Evolutionary conservation across 2,329 filamentous ascomycete species (phyloP).

Genomic region (Colletotrichum salicis): DNA sequence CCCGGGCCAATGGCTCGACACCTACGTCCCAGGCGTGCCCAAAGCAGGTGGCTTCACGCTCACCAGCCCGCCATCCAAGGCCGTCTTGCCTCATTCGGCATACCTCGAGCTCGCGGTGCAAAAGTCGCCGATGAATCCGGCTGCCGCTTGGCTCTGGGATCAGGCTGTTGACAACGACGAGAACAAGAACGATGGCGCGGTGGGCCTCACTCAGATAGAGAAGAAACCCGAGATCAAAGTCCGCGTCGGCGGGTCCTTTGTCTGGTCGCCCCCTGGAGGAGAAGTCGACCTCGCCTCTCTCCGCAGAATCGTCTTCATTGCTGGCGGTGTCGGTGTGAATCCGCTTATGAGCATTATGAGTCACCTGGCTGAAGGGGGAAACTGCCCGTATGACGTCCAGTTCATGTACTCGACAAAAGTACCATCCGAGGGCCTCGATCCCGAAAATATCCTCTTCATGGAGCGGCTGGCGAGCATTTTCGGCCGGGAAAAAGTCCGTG

Average conservation of each 20-base stretch:
- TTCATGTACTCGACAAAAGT: slow-evolving; percentile 71
- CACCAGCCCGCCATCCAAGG: slow-evolving; percentile 75
- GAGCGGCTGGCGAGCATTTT: slow-evolving; percentile 58
- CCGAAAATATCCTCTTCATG: slow-evolving; percentile 61
- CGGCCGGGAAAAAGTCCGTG: slow-evolving; percentile 47
- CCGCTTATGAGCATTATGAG: slow-evolving; percentile 80
- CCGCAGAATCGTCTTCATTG: slow-evolving; percentile 76
- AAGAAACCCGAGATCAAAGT: slow-evolving; percentile 69
- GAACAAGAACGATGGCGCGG: slow-evolving; percentile 39
- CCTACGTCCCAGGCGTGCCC: slow-evolving; percentile 74
- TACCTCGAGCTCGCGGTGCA: slow-evolving; percentile 86
- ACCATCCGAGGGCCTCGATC: slow-evolving; percentile 40
- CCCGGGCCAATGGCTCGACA: slow-evolving; percentile 90
- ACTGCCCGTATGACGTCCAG: slow-evolving; percentile 53
- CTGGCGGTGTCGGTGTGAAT: slow-evolving; percentile 86
- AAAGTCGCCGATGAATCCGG: slow-evolving; percentile 74
- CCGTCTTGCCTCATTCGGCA: slow-evolving; percentile 44
- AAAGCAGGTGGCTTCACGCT: slow-evolving; percentile 90
- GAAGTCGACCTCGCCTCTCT: slow-evolving; percentile 55
- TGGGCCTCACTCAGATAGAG: slow-evolving; percentile 66
- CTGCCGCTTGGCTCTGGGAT: slow-evolving; percentile 80
- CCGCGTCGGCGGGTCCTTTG: slow-evolving; percentile 82
- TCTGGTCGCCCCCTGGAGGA: slow-evolving; percentile 69
- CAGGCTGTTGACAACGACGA: slow-evolving; percentile 36
- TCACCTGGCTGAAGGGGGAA: slow-evolving; percentile 60